A percentile compares a stretch with the other conserved stretches of the same genome.
Conservation (phyloP, 2,329 filamentous ascomycete species). For the Colletotrichum navitas region DNA sequence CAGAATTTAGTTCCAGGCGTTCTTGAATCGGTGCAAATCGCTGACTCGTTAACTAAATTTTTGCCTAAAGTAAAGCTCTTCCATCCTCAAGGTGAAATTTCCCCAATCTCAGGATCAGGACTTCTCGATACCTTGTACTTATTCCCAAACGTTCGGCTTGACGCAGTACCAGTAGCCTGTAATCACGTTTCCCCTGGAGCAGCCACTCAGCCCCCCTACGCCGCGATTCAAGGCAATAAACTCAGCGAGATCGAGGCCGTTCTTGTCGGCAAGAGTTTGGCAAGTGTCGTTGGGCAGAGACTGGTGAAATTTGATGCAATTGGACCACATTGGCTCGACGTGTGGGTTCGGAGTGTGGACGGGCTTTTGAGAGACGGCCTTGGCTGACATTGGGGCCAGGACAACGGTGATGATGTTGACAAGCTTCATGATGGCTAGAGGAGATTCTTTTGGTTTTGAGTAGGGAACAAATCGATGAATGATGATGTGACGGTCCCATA, state of each 20-base stretch:
- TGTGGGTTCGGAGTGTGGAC: neutral
- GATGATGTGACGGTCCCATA: neutral
- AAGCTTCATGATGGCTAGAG: constrained; percentile 8
- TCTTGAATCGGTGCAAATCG: neutral
- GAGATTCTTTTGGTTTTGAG: neutral
- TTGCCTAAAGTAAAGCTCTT: neutral
- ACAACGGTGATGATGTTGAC: neutral
- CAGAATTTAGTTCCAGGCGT: neutral
- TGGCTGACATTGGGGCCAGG: neutral
- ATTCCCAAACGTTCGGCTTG: constrained; percentile 24
- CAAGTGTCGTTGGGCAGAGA: constrained; percentile 28
- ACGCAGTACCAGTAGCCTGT: constrained; percentile 45
- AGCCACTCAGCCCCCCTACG: constrained; percentile 15
- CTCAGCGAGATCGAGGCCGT: constrained; percentile 47
- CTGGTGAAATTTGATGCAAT: constrained; percentile 24
- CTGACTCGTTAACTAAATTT: neutral
- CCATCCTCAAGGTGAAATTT: neutral
- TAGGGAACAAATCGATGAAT: neutral
- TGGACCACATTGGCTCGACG: constrained; percentile 9
- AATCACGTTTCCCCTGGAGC: constrained; percentile 22
- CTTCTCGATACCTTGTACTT: neutral
- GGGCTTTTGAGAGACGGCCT: neutral
- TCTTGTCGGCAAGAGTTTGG: constrained; percentile 45
- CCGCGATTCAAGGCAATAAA: constrained; percentile 45
- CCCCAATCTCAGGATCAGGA: neutral